Base-by-base conservation (phyloP, 1,284 basidiomycete species). In the Ganoderma resinaceum region DNA sequence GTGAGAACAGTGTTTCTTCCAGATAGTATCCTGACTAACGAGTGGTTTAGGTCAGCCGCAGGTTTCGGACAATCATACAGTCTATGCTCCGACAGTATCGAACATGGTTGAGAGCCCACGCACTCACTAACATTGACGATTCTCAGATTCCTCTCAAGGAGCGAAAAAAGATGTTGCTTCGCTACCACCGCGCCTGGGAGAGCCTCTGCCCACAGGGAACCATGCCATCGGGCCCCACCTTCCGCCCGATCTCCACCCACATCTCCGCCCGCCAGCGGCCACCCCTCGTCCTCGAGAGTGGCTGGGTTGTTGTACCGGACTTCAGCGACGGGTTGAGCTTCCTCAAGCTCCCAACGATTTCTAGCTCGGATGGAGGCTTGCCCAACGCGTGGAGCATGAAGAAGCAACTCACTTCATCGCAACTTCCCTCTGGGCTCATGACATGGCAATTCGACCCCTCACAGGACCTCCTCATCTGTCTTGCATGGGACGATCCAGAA, bases 401-500 rank as follows among this genome's bases (percentile, higher is more conserved):
- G n/a, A 23, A 33, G 8, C 43, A 52, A 2, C 43, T 66, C 9
- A 14, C 16, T n/a, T 38, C 14, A 8, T 61, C 58, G 0, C 64
- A 49, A n/a, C 59, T 61, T 18, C 64, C 58, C 5, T n/a, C 9
- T n/a, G 46, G 31, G 18, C 29, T 53, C 11, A 49, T 49, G 23
- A 42, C 33, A 2, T 53, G 52, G n/a, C 64, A 58, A 35, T 33
- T 66, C 49, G 64, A 66, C 49, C 64, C 64, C 0, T 66, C 64
- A 12, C 64, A 66, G 29, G 58, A 66, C 29, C 58, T 66, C 20
- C 16, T 66, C 9, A 35, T 66, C 8, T 37, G 60, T 12, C 33
- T 66, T 6, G 26, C 23, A 37, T 29, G 29, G 38, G 31, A 29
- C 16, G 20, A 31, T 29, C 46, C 52, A 4, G 46, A 29, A 11